Conservation (phyloP, 129 eudicot species). For the Arctium minus region DNA sequence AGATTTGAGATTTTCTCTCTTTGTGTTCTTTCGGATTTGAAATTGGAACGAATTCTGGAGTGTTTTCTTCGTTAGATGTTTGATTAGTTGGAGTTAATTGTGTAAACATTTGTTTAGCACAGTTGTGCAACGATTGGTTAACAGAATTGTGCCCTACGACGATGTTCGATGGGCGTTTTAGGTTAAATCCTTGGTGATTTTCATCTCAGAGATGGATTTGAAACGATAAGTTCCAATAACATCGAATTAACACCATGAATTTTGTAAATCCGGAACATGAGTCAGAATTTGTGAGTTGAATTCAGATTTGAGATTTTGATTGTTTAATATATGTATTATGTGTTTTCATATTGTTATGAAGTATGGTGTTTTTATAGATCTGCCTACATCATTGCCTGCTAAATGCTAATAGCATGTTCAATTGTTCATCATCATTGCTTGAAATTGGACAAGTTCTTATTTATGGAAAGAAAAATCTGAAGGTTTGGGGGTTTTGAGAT, state of each 20-base stretch:
- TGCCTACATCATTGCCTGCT: neutral
- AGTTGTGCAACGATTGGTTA: neutral
- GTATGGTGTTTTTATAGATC: neutral
- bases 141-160: conserved; percentile 3
- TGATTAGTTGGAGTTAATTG: neutral
- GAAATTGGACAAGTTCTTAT: neutral
- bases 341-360: neutral
- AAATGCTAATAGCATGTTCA: neutral
- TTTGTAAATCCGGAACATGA: neutral
- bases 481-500: neutral
- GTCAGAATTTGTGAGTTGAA: neutral
- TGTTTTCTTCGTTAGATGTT: neutral
- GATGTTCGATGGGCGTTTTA: conserved; percentile 10
- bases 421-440: neutral
- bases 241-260: neutral
- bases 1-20: neutral
- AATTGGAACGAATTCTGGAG: neutral
- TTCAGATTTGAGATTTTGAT: neutral
- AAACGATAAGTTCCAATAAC: neutral
- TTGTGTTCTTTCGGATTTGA: neutral
- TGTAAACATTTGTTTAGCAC: neutral
- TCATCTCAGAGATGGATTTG: neutral
- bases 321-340: neutral
- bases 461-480: neutral
- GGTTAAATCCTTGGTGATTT: neutral